Evolutionary conservation across 1,284 basidiomycete genomes (phyloP), one percentile per base, ranked within the genome.

Genomic region (Cutaneotrichosporon cutaneum): DNA sequence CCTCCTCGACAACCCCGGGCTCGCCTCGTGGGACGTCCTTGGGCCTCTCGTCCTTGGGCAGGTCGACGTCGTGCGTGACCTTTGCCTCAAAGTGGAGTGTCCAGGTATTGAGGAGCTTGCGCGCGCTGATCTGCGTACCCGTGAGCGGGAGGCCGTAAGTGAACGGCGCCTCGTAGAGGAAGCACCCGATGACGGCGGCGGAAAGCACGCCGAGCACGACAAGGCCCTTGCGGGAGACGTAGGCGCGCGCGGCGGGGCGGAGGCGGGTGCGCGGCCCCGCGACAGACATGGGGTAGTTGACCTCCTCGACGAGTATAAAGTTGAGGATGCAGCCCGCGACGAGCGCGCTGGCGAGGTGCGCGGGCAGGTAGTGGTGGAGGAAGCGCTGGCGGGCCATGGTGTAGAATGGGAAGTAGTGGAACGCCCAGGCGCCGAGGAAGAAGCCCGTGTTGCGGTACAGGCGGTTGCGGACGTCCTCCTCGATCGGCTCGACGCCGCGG

Each of bases 341-440:
- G 60, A 99, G 83, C 16, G 92, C 89, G 8, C 93, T 94, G 26
- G 91, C 90, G 45, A 99, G 84, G 77, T 95, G 92, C 0, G 92
- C 92, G 6, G 95, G 95, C 9, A 99, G 87, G 77, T 99, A 99
- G 80, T 99, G 95, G 78, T 99, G 95, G 44, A 99, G 83, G 84
- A 97, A 97, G 35, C 95, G 84, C 76, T 99, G 96, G 58, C 96
- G 90, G 73, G 85, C 89, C 93, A 99, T 97, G 36, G 97, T 84
- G 87, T 91, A 99, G 85, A 99, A 99, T 13, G 96, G 96, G 74
- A 92, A 82, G 82, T 97, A 99, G 80, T 99, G 96, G 66, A 90
- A 91, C 8, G 86, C 88, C 96, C 96, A 99, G 11, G 95, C 87
- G 42, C 93, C 82, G 56, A 94, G 80, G 85, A 99, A 98, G 83